These are phyloP conservation scores for Myochromella boudieri DNA, from an alignment of 768 basidiomycete species.

Conservation along the genomic window DNA sequence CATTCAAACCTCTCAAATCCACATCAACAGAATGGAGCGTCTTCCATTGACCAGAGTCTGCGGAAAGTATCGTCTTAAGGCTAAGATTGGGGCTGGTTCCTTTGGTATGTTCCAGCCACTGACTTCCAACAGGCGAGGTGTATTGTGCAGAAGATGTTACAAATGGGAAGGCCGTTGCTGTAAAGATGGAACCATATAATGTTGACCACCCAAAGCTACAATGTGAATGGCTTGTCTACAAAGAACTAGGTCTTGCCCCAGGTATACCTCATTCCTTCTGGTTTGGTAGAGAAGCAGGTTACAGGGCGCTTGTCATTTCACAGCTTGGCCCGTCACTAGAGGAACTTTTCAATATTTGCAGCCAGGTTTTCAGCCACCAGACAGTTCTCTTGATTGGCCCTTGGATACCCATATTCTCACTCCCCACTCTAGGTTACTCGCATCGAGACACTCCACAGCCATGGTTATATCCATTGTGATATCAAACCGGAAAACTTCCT, in stretches of 20 bases:
- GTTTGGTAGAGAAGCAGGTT: slow-evolving; percentile 58
- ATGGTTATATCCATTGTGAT: slow-evolving; percentile 74
- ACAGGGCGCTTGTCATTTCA: slow-evolving; percentile 60
- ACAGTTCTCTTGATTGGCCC: slow-evolving; percentile 26
- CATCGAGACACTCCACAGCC: slow-evolving; percentile 54
- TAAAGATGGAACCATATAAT: slow-evolving; percentile 52
- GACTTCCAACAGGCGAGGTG: slow-evolving; percentile 56
- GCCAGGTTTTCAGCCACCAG: slow-evolving; percentile 76
- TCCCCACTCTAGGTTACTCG: background rate
- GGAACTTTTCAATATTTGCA: slow-evolving; percentile 65
- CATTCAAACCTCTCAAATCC: too few species aligned
- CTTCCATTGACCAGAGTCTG: too few species aligned
- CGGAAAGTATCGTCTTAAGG: background rate
- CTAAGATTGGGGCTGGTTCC: slow-evolving; percentile 4
- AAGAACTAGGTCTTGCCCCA: slow-evolving; percentile 68
- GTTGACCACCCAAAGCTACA: slow-evolving; percentile 78
- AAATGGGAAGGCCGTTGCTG: slow-evolving; percentile 80
- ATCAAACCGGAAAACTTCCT: slow-evolving; percentile 88
- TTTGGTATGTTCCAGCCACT: slow-evolving; percentile 2
- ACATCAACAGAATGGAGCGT: too few species aligned
- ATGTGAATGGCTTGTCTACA: slow-evolving; percentile 68
- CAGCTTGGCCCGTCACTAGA: slow-evolving; percentile 68
- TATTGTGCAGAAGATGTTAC: slow-evolving; percentile 82
- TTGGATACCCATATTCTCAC: background rate
- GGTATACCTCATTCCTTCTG: slow-evolving; percentile 79